phyloP scores from a whole-genome alignment of 768 basidiomycete species.

The Suillus weaverae region DNA sequence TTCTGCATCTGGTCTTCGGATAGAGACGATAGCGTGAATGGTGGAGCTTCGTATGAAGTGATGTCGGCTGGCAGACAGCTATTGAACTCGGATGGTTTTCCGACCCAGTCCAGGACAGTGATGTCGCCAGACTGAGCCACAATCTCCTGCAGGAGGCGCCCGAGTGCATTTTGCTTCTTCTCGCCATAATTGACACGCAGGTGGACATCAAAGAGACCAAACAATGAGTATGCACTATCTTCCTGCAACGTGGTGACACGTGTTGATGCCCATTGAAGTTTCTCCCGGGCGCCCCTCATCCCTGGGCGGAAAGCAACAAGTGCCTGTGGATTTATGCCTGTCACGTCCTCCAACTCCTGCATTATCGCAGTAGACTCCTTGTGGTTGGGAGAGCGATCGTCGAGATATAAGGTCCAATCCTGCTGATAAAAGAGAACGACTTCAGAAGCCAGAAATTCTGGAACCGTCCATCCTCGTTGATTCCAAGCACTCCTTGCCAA shows the following conservation, averaged over 20 bases:
- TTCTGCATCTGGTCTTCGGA: not conserved
- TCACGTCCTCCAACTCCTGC: not conserved
- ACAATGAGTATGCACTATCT: not conserved
- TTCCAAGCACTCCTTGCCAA: not conserved
- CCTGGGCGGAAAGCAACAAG: too few species aligned
- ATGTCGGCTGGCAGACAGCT: not conserved
- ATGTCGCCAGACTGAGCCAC: slow-evolving; percentile 4
- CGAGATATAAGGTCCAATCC: not conserved
- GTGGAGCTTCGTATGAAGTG: not conserved
- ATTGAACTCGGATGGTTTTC: not conserved
- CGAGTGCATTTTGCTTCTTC: slow-evolving; percentile 8
- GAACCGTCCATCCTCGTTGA: not conserved
- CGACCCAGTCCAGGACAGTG: slow-evolving; percentile 4
- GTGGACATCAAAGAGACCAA: not conserved
- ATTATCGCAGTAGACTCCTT: not conserved
- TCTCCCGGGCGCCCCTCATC: too few species aligned
- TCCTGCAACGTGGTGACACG: too few species aligned
- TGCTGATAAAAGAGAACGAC: not conserved
- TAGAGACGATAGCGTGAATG: not conserved
- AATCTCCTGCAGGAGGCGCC: slow-evolving; percentile 1
- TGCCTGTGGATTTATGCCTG: not conserved
- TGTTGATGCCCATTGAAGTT: too few species aligned
- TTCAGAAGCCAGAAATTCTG: not conserved
- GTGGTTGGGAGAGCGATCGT: not conserved
- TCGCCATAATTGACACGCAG: slow-evolving; percentile 17